Conservation (phyloP, 1,139 yeast species). For the Chernovozyma aurita region DNA sequence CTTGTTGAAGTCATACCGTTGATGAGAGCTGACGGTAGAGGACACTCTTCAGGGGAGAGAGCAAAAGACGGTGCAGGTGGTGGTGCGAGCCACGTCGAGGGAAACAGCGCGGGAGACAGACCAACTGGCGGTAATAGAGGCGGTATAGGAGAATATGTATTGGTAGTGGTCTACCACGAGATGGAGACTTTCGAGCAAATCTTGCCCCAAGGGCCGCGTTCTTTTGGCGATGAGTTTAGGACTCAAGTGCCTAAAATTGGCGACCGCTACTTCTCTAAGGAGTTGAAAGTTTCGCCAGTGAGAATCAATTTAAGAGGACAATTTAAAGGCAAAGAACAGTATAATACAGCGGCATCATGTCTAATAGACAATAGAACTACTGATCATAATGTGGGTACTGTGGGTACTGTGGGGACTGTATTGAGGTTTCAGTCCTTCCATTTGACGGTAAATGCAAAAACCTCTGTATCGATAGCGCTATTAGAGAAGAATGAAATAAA, state of each 20-base stretch:
- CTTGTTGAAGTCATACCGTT: background rate
- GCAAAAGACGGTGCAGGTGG: too few species aligned
- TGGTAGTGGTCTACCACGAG: background rate
- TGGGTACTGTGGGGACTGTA: background rate
- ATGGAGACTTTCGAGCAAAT: background rate
- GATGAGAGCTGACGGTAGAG: too few species aligned
- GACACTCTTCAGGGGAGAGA: too few species aligned
- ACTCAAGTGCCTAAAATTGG: background rate
- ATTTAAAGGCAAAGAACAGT: background rate
- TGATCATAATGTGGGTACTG: too few species aligned
- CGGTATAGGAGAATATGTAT: too few species aligned
- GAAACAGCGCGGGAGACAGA: too few species aligned
- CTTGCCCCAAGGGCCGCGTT: background rate
- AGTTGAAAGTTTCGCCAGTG: background rate
- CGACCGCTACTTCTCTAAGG: background rate
- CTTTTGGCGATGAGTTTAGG: background rate
- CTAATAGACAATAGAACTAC: background rate
- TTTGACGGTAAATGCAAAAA: too few species aligned
- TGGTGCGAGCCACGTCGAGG: too few species aligned
- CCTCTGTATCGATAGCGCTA: too few species aligned
- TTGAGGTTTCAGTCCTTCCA: background rate
- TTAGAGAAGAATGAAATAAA: background rate
- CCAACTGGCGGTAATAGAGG: too few species aligned
- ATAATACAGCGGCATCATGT: background rate
- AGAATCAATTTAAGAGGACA: background rate